phyloP scores from a whole-genome alignment of 148 eudicot species.

The Bassia scoparia region DNA sequence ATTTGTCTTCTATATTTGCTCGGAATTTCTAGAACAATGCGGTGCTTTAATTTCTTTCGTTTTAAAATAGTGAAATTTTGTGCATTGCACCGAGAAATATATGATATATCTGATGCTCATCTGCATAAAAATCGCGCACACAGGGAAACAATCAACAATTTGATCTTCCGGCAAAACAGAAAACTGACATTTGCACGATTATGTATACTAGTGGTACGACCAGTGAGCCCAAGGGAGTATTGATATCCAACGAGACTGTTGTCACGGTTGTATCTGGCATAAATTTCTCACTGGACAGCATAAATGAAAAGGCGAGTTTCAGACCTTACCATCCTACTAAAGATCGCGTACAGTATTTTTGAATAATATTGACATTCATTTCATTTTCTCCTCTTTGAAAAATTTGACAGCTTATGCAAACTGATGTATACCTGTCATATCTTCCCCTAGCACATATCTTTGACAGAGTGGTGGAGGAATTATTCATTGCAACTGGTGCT shows the following conservation, averaged over 20 bases:
- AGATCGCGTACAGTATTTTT: background rate
- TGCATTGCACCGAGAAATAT: background rate
- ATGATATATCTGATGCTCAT: conserved; percentile 12
- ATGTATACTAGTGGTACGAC: conserved; percentile 99
- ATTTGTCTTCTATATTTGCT: background rate
- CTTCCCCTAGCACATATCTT: conserved; percentile 98
- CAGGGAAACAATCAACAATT: conserved; percentile 57
- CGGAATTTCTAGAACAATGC: background rate
- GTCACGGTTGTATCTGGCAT: conserved; percentile 79
- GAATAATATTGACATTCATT: background rate
- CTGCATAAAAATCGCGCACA: conserved; percentile 9
- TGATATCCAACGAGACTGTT: conserved; percentile 77
- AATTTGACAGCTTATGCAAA: conserved; percentile 48
- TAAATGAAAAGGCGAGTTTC: conserved; percentile 66
- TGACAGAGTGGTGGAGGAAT: conserved; percentile 85
- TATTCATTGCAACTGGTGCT: conserved; percentile 69
- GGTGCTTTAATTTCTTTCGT: background rate
- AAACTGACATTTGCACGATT: conserved; percentile 80
- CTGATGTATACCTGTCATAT: conserved; percentile 75
- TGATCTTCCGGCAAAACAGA: conserved; percentile 69
- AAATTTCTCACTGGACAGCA: conserved; percentile 61
- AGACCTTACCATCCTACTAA: background rate
- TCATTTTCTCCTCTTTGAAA: conserved; percentile 1
- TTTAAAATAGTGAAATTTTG: background rate
- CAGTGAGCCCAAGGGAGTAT: conserved; percentile 96